Evolutionary conservation across 73 alveolate genomes (phyloP).

Genomic region (Tetrahymena borealis): DNA sequence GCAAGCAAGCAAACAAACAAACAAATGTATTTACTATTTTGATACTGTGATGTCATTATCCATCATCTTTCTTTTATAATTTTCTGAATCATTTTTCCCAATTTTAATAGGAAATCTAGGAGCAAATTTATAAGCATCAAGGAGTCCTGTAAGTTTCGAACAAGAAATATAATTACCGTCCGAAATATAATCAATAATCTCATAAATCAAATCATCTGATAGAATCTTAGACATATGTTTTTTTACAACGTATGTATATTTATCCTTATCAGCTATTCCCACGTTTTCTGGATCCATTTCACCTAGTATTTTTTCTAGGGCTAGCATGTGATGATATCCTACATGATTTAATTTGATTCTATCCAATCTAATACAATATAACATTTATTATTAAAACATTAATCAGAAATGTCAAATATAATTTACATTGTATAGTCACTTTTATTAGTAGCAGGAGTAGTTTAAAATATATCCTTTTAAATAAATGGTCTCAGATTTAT

Average conservation of each 20-base stretch:
- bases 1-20: too few relatives aligned
- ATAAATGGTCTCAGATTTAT: neutral
- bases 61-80: neutral
- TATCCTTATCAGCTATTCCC: neutral
- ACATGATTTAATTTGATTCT: neutral
- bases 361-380: too few relatives aligned
- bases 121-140: neutral
- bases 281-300: neutral
- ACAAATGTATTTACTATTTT: neutral
- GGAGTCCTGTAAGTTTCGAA: neutral
- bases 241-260: neutral
- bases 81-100: neutral
- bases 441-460: neutral
- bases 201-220: neutral
- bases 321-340: neutral
- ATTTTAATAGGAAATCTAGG: neutral
- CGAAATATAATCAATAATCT: neutral
- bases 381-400: too few relatives aligned
- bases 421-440: neutral
- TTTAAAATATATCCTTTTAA: neutral
- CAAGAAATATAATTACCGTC: neutral
- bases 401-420: neutral
- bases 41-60: neutral
- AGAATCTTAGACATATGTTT: neutral
- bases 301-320: neutral